phyloP scores from a whole-genome alignment of 805 yeast genomes.

The Priceomyces melissophilus region DNA sequence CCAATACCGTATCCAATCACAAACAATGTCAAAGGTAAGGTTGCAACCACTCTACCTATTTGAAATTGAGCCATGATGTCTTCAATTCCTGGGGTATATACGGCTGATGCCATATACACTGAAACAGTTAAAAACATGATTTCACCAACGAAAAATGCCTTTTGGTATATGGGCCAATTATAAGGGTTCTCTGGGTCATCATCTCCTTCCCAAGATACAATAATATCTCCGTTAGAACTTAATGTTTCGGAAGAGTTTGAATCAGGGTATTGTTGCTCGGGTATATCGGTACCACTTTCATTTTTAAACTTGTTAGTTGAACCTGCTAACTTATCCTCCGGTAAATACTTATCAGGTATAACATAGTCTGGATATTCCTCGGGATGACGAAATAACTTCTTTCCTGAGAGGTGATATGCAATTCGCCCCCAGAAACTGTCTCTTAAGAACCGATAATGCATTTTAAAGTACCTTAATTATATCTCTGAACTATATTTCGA shows the following conservation, averaged over 20 bases:
- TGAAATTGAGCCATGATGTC: constrained; percentile 41
- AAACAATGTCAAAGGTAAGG: constrained; percentile 40
- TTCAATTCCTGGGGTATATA: constrained; percentile 47
- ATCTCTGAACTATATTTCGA: too few species aligned
- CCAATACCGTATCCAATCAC: constrained; percentile 62
- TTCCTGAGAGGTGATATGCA: constrained; percentile 23
- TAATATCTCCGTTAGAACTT: constrained; percentile 5
- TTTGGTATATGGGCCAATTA: constrained; percentile 46
- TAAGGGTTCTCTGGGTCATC: constrained; percentile 50
- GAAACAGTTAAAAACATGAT: constrained; percentile 43
- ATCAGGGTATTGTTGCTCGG: too few species aligned
- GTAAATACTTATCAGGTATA: constrained; percentile 22
- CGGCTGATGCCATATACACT: constrained; percentile 51
- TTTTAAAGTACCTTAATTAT: too few species aligned
- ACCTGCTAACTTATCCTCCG: too few species aligned
- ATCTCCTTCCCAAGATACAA: constrained; percentile 27
- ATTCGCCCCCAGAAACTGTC: constrained; percentile 23
- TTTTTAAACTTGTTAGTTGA: not conserved
- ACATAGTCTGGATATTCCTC: constrained; percentile 26
- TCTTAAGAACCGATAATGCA: constrained; percentile 14
- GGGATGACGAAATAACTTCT: constrained; percentile 16
- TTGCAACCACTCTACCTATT: constrained; percentile 40
- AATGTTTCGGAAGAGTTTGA: not conserved
- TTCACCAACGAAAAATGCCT: constrained; percentile 29
- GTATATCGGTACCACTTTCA: not conserved